These are phyloP conservation scores for Termitomyces bulborhizus DNA, from an alignment of 768 basidiomycete species.

Conservation along the genomic window DNA sequence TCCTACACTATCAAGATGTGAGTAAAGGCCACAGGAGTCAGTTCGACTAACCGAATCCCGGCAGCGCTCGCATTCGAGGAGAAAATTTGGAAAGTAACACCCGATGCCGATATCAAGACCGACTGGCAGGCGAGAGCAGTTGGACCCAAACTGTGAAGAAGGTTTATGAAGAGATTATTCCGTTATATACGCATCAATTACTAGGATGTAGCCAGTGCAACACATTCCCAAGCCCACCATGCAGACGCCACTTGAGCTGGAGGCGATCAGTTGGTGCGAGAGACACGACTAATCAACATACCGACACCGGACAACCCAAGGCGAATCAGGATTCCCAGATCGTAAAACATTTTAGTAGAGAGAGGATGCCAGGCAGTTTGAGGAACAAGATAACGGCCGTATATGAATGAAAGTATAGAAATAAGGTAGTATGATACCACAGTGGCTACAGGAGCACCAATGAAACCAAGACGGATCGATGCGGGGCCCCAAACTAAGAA, in stretches of 20 bases:
- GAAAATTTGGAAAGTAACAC: constrained; percentile 71
- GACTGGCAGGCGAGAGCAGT: constrained; percentile 51
- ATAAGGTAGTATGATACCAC: constrained; percentile 82
- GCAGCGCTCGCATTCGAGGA: constrained; percentile 74
- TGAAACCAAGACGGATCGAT: constrained; percentile 74
- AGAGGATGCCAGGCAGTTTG: constrained; percentile 81
- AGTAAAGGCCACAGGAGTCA: not conserved
- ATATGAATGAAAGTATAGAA: constrained; percentile 47
- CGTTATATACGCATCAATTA: not conserved
- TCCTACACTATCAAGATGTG: constrained; percentile 1
- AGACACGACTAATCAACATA: constrained; percentile 15
- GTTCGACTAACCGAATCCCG: constrained; percentile 62
- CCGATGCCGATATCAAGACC: not conserved
- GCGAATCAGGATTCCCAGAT: constrained; percentile 56
- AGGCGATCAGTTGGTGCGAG: not conserved
- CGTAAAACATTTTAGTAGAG: constrained; percentile 52
- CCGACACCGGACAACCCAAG: constrained; percentile 68
- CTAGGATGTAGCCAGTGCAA: not conserved
- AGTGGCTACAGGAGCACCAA: constrained; percentile 88
- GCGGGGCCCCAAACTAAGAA: constrained; percentile 72
- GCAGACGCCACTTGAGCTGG: constrained; percentile 46
- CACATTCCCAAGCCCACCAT: constrained; percentile 1
- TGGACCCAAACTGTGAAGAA: constrained; percentile 38
- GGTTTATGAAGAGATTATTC: not conserved
- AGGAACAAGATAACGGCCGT: constrained; percentile 55